Conservation (phyloP, 2,329 filamentous ascomycete species). For the Fusarium torreyae region DNA sequence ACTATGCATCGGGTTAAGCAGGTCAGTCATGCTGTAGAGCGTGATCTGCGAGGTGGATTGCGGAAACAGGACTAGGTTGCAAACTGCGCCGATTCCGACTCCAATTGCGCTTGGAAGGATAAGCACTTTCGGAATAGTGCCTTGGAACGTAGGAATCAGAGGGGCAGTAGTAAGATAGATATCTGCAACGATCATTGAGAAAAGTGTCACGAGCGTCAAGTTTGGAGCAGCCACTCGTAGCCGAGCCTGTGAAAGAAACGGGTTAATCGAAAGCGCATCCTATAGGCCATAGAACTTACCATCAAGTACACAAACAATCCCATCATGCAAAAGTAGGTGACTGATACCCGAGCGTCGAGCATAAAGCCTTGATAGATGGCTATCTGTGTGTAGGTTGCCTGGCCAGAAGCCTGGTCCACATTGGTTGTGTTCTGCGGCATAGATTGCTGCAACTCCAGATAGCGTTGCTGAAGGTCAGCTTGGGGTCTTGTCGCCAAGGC, state of each 20-base stretch:
- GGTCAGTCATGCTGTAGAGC: constrained; percentile 13
- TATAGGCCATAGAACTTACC: background rate
- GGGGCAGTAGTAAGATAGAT: constrained; percentile 19
- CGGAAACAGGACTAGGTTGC: constrained; percentile 19
- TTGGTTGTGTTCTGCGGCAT: constrained; percentile 39
- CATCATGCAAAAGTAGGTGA: constrained; percentile 44
- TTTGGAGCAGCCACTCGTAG: constrained; percentile 24
- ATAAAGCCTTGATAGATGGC: constrained; percentile 36
- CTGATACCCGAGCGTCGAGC: constrained; percentile 31
- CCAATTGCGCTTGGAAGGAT: constrained; percentile 13
- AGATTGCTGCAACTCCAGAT: constrained; percentile 22
- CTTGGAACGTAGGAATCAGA: constrained; percentile 13
- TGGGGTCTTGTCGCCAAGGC: constrained; percentile 37
- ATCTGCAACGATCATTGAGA: constrained; percentile 18
- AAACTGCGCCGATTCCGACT: constrained; percentile 17
- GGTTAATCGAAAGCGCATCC: background rate
- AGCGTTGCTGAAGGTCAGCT: constrained; percentile 30
- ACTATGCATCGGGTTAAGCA: constrained; percentile 17
- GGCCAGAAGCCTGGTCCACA: constrained; percentile 22
- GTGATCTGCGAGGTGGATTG: constrained; percentile 29
- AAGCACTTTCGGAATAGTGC: constrained; percentile 15
- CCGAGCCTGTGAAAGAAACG: background rate
- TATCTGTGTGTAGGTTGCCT: constrained; percentile 27
- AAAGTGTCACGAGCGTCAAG: constrained; percentile 13
- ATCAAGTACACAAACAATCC: constrained; percentile 35